Evolutionary conservation across 2,329 filamentous ascomycete species (phyloP), one percentile per base, ranked within the genome.

Genomic region (Aurifilum marmelostoma): DNA sequence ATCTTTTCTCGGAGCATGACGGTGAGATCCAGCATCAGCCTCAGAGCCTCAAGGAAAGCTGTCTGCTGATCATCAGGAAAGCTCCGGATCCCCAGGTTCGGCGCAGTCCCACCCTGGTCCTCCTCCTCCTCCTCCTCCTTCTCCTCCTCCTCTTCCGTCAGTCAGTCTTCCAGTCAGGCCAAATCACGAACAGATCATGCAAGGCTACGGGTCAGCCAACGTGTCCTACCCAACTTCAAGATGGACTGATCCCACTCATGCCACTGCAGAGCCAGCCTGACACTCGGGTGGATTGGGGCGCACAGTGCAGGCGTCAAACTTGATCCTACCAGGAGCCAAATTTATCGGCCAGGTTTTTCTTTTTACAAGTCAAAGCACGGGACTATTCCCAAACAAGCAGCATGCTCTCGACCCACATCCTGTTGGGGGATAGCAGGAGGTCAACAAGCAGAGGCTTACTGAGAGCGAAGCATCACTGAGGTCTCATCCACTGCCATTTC

Each of bases 31-130:
- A 29, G 27, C n/a, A 37, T 24, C 67, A 47, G 63, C 47, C 21
- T 29, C 37, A 68, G 62, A 68, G 66, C 66, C 61, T 67, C 66
- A 54, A 60, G 34, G 37, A 43, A 16, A 43, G 18, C 11, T 32
- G 14, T 21, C 29, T 24, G 66, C 66, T 54, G 41, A 68, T 65
- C 41, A 21, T 60, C 54, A 27, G 54, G 61, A 39, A 18, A 39
- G 18, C 27, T 60, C 41, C 54, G 43, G 24, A 52, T 65, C 32
- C 39, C 63, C 50, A 64, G 60, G 29, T 54, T 68, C 21, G 50
- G 58, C 52, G 37, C 52, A 39, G 34, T 41, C 47, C 50, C n/a
- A 59, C n/a, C 34, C 39, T 21, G 50, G 50, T 27, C 34, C 41
- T 24, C 43, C 43, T 47, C 43, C 43, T n/a, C 16, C 18, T 47